Base-by-base conservation (phyloP, 2,329 filamentous ascomycete species). In the Trichoderma atrobrunneum region DNA sequence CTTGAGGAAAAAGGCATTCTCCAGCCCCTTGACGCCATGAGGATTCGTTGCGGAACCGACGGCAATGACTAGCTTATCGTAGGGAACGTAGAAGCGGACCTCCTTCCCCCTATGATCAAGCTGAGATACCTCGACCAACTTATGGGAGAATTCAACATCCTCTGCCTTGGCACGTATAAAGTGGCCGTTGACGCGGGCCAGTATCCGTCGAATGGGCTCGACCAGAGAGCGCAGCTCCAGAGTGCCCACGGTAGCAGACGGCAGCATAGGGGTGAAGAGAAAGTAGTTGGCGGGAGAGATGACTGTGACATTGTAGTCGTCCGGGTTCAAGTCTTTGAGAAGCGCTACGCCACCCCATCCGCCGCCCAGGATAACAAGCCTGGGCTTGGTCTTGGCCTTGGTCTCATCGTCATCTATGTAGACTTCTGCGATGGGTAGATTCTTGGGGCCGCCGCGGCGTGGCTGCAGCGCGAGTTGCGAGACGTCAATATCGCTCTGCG, bases 201-300 rank as follows among this genome's bases (percentile, higher is more conserved):
- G 85, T 76, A 99, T 96, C 62, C 93, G 89, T 74, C 96, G 90
- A 73, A 99, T 93, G 0, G 96, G 96, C 81, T 99, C 96, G 54
- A 98, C 94, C 72, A 99, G 85, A 64, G 94, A 97, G 75, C 95
- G 88, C 78, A 98, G 85, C 79, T 97, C 95, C 36, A 99, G 85
- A 0, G 96, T 99, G 14, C 97, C 97, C 7, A 99, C 96, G 0
- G 97, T 99, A 8, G 96, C 97, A 39, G 94, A 97, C 2, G 96
- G 96, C 57, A 99, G 86, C 95, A 99, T 98, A 0, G 96, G 96
- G 2, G 96, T 99, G 82, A 99, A 99, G 36, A 99, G 84, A 83
- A 99, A 99, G 84, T 98, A 97, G 78, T 98, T 98, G 43, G 92
- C 92, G 0, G 96, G 95, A 14, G 94, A 97, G 57, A 99, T 92